phyloP scores from a whole-genome alignment of 2,329 filamentous ascomycete genomes.

The Colletotrichum sp. region DNA sequence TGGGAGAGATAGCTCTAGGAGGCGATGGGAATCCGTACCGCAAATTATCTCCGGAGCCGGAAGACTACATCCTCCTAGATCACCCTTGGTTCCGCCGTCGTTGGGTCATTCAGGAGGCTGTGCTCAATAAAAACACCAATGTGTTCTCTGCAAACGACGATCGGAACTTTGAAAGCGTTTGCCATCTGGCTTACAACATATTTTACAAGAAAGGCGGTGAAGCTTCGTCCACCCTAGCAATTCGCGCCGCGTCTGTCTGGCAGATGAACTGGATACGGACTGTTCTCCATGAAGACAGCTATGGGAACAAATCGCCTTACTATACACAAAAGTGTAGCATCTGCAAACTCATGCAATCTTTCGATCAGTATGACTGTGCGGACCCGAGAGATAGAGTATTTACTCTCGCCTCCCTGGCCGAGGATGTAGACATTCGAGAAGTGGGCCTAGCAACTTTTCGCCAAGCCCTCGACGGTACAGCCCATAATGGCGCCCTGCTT shows the following conservation, averaged over 20 bases:
- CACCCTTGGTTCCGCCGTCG: background rate
- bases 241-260: background rate
- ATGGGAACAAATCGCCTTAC: too few relatives aligned
- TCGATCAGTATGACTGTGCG: background rate
- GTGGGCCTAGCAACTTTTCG: background rate
- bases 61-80: background rate
- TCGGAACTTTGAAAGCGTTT: background rate
- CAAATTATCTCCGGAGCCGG: too few relatives aligned
- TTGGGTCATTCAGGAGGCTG: background rate
- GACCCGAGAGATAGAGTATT: background rate
- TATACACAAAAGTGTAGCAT: background rate
- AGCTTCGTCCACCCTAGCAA: too few relatives aligned
- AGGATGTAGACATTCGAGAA: background rate
- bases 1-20: background rate
- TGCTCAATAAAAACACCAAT: background rate
- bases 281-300: too few relatives aligned
- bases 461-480: accelerated
- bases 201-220: background rate
- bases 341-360: background rate
- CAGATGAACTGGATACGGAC: background rate
- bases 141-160: background rate
- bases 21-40: too few relatives aligned
- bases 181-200: background rate
- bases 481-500: background rate
- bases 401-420: background rate